phyloP scores from a whole-genome alignment of 1,284 basidiomycete genomes.

The Porogramme epimiltina region DNA sequence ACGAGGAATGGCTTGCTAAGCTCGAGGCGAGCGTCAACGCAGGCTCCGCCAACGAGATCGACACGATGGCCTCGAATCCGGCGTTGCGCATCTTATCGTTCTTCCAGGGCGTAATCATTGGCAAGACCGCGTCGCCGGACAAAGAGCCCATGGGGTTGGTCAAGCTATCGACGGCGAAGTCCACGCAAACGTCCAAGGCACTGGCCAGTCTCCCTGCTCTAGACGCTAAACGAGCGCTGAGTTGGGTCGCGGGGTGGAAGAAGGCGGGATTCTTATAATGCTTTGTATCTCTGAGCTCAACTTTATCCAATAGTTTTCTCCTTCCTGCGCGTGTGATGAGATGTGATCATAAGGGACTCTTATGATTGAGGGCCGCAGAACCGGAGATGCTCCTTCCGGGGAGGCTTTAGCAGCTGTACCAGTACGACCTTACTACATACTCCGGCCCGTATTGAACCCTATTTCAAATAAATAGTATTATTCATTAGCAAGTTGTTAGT shows the following conservation, averaged over 20 bases:
- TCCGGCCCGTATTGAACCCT: no score
- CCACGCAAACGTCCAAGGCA: conserved; percentile 10
- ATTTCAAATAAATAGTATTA: no score
- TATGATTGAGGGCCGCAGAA: no score
- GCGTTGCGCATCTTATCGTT: conserved; percentile 34
- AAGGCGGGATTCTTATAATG: conserved; percentile 10
- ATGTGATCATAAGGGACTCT: no score
- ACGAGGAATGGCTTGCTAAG: conserved; percentile 23
- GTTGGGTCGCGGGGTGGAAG: conserved; percentile 18
- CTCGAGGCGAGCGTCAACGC: conserved; percentile 15
- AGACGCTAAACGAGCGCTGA: conserved; percentile 9
- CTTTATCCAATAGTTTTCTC: no score
- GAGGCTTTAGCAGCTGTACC: no score
- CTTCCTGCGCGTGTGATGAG: no score
- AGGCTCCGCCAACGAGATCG: conserved; percentile 31
- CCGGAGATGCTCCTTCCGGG: no score
- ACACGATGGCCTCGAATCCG: conserved; percentile 29
- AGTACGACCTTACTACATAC: no score
- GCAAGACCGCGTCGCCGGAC: conserved; percentile 7
- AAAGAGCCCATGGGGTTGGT: conserved; percentile 19
- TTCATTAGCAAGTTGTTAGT: no score
- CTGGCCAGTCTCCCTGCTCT: conserved; percentile 9
- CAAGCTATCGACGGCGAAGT: conserved; percentile 15
- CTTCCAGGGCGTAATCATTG: conserved; percentile 23
- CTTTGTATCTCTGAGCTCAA: no score